Evolutionary conservation across 2,329 filamentous ascomycete species (phyloP), one percentile per base, ranked within the genome.

Genomic region (Xylaria sp.): DNA sequence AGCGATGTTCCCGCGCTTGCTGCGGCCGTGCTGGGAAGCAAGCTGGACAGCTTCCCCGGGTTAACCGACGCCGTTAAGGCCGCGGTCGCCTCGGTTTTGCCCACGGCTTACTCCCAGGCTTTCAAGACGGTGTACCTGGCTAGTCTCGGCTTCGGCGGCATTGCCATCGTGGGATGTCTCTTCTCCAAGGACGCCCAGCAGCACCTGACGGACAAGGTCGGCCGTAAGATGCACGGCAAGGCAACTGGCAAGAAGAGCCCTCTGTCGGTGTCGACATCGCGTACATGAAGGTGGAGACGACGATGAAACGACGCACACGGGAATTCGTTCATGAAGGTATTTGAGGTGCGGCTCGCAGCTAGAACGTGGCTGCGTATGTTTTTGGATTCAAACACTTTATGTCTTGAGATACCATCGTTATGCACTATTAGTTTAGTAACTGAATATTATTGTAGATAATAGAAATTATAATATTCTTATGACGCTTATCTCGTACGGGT

Each of bases 111-210:
- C 45, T 63, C 72, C 1, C 68, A 74, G 38, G 72, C 73, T 5
- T 75, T 74, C 56, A 66, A 71, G 52, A 75, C 74, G 1, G 72
- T 78, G 0, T 77, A 74, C 29, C 53, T 76, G 1, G 68, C 69
- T 1, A 74, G 68, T 59, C 53, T 76, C 18, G 73, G 69, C 0
- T 76, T 76, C 37, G 67, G 69, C 20, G 72, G 63, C 0, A 69
- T 76, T 18, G 72, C 70, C 5, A 71, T 75, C 5, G 49, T 74
- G 4, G 67, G 70, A 1, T 70, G 68, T 18, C 53, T 73, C 13
- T 71, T 72, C 39, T 65, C 70, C 2, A 70, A 71, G 50, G 67
- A 74, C 54, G 68, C 71, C 2, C 63, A 69, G 57, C 61, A 66
- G 45, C 64, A 71, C 39, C 51, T 74, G 43, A 73, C 70, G 2